phyloP scores from a whole-genome alignment of 306 rosid genomes.

The Cucumis cinereus region DNA sequence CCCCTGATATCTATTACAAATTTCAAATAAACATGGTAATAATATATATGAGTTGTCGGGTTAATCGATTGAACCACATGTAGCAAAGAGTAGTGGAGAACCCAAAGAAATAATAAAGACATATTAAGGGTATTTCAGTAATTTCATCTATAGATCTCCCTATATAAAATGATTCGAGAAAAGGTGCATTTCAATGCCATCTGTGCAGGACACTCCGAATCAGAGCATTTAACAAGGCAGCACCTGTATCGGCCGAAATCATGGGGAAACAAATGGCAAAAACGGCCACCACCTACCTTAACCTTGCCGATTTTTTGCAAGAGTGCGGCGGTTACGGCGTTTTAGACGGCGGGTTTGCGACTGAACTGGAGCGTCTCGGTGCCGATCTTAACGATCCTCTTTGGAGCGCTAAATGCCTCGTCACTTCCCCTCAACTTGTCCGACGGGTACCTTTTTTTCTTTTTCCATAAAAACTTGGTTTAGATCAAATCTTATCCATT shows the following conservation, averaged over 20 bases:
- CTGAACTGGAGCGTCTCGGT: slow-evolving; percentile 85
- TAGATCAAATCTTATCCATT: background rate
- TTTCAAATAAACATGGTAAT: too few relatives aligned
- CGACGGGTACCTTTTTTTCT: slow-evolving; percentile 37
- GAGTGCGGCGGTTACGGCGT: slow-evolving; percentile 65
- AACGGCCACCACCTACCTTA: slow-evolving; percentile 21
- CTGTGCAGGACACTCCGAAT: background rate
- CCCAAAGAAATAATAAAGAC: background rate
- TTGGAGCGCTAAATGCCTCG: slow-evolving; percentile 94
- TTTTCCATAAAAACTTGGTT: too few relatives aligned
- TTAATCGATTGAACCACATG: too few relatives aligned
- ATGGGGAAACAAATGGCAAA: slow-evolving; percentile 14
- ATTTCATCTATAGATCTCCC: background rate
- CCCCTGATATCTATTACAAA: too few relatives aligned
- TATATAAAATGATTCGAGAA: background rate
- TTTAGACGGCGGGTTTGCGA: slow-evolving; percentile 80
- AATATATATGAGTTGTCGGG: too few relatives aligned
- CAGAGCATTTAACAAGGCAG: background rate
- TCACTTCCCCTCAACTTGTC: slow-evolving; percentile 61
- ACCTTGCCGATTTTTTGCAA: slow-evolving; percentile 33
- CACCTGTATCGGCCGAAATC: background rate
- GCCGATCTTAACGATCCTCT: slow-evolving; percentile 83
- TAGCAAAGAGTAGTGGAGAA: background rate
- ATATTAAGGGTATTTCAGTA: background rate
- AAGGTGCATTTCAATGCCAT: background rate